phyloP scores from a whole-genome alignment of 345 rosid species.

The Lenwebbia sp. region DNA sequence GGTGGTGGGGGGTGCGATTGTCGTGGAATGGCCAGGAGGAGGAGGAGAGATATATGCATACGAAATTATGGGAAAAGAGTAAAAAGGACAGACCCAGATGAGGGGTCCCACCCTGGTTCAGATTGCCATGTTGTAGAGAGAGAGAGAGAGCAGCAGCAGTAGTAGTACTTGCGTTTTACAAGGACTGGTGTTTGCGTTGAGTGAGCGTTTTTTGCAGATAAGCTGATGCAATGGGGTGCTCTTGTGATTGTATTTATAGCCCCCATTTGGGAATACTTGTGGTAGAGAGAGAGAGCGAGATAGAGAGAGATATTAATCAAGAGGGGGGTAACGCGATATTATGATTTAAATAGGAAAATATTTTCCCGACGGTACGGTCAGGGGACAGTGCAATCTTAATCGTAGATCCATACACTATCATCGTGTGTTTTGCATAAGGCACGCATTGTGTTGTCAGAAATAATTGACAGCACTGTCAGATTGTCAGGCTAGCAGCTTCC shows the following conservation, averaged over 20 bases:
- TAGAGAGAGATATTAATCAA: not conserved
- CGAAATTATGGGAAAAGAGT: not conserved
- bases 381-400: too few relatives aligned
- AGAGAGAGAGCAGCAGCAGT: not conserved
- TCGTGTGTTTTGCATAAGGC: too few relatives aligned
- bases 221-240: not conserved
- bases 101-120: not conserved
- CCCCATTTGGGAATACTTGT: not conserved
- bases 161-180: not conserved
- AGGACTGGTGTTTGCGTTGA: not conserved
- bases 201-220: not conserved
- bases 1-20: not conserved
- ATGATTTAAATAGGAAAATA: not conserved
- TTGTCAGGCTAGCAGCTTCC: too few relatives aligned
- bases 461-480: too few relatives aligned
- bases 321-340: not conserved
- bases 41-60: not conserved
- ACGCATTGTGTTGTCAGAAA: too few relatives aligned
- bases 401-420: too few relatives aligned
- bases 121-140: not conserved
- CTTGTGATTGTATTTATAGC: not conserved
- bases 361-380: too few relatives aligned
- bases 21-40: conserved; percentile 3
- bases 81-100: not conserved
- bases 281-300: not conserved